Evolutionary conservation across 225 moss, liverwort and hornwort species (phyloP), one percentile per base, ranked within the genome.

Genomic region (Sphagnum tenellum): DNA sequence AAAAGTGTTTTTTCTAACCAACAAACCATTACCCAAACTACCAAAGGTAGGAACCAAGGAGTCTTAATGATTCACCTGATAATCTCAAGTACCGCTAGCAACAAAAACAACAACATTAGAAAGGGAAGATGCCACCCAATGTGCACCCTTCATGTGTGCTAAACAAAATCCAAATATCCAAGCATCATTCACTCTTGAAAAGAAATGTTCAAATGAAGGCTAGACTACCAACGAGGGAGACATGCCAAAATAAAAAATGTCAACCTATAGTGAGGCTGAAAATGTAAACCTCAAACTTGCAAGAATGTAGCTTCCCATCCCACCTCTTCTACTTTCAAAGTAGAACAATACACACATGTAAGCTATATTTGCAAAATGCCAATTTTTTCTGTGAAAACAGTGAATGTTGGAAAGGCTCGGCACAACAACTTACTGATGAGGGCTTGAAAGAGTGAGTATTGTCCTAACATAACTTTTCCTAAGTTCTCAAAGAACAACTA

Each of bases 11-110:
- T 29, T 29, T 29, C 29, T 1, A 29, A 29, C 29, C 29, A 29
- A 29, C 29, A 29, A 29, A 29, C 29, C 29, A 29, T 29, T 29
- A 29, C 29, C 29, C 29, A 9, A 52, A 2, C 52, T 9, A 9
- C 9, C 52, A 52, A 9, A 9, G 9, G 52, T 5, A 6, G 9
- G 52, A 64, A 66, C 44, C 50, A 79, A 61, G 29, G 29, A 29
- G 29, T 52, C 44, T 57, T 52, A 6, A 69, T 14, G 50, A 78
- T 64, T 56, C 70, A 90, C 98, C 93, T 99, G 98, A 73, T 87
- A 93, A 65, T 99, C 98, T 64, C 90, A 89, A 55, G 87, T 76
- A 65, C 98, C 98, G 70, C 98, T 93, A 75, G 93, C 93, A 62
- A 99, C 75, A 58, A 93, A 99, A 64, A 99, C 90, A 59, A 99